Evolutionary conservation across 2,329 filamentous ascomycete genomes (phyloP), one percentile per base, ranked within the genome.

Genomic region (Pseudogymnoascus sp.): DNA sequence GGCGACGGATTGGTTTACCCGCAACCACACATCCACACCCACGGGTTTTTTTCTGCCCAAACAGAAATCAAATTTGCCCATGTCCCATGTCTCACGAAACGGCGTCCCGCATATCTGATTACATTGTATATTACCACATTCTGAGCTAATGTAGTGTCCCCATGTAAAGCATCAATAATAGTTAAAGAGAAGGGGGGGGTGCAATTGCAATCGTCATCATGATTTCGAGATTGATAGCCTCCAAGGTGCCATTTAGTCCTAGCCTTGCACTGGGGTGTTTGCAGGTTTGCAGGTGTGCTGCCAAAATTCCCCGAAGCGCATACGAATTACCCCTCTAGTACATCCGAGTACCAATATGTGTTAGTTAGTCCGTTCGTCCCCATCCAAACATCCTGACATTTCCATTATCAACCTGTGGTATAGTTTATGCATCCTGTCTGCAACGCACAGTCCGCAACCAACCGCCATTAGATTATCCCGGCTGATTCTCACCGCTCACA

Each of bases 401-500:
- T 54, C 48, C 48, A 54, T 54, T 54, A 54, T 54, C 48, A 54
- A 54, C 23, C 6, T 6, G 48, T 31, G 48, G 25, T 54, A 54
- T 34, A 57, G 8, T n/a, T n/a, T 34, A 57, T 57, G 25, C 48
- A 57, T 57, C 41, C 5, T 19, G 14, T 57, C 48, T 57, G 48
- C 48, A 57, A 34, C 48, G 48, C 48, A 57, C 48, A 57, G 48
- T 16, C 48, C 48, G 19, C 48, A 57, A 57, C 48, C 41, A 10
- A 54, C 48, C 48, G 25, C 19, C 48, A 57, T 57, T 54, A 28
- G 7, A 10, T 57, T 16, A 57, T 31, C 48, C 48, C 25, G 25
- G 48, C 48, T 57, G 25, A 57, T 57, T 57, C 48, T 57, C 48
- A 57, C 48, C 48, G 48, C 48, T 57, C 48, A 57, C 48, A 57